Conservation (phyloP, 2,329 filamentous ascomycete genomes). For the Ustulina deusta region DNA sequence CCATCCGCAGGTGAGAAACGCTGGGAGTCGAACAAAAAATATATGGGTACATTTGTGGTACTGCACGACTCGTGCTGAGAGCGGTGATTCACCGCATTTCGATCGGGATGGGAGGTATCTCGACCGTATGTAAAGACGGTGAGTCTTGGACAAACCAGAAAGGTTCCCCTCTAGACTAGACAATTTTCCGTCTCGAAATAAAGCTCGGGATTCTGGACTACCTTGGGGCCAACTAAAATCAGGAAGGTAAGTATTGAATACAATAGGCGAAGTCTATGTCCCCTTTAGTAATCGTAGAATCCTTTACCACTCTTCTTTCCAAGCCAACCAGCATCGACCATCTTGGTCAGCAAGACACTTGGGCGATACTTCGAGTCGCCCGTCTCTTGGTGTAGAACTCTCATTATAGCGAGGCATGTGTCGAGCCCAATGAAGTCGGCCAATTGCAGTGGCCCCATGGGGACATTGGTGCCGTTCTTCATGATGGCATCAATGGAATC, state of each 20-base stretch:
- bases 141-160: neutral
- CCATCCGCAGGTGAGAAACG: neutral
- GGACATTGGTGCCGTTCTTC: conserved; percentile 99
- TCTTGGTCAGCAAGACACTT: conserved; percentile 86
- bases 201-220: neutral
- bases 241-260: conserved; percentile 6
- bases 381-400: conserved; percentile 89
- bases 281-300: conserved; percentile 83
- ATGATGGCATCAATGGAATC: conserved; percentile 98
- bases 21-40: conserved; percentile 6
- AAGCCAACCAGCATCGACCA: conserved; percentile 98
- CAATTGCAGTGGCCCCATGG: conserved; percentile 93
- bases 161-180: no score
- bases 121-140: neutral
- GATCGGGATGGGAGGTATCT: neutral
- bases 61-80: conserved; percentile 16
- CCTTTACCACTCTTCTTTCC: conserved; percentile 98
- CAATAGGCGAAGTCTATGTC: neutral
- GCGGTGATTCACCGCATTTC: conserved; percentile 11
- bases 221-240: neutral
- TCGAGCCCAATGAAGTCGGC: conserved; percentile 98
- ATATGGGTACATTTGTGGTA: neutral
- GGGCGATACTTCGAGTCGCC: conserved; percentile 97
- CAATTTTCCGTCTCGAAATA: neutral
- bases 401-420: conserved; percentile 97